Evolutionary conservation across 441 rosid genomes (phyloP).

Genomic region (Arabidopsis hybrid): DNA sequence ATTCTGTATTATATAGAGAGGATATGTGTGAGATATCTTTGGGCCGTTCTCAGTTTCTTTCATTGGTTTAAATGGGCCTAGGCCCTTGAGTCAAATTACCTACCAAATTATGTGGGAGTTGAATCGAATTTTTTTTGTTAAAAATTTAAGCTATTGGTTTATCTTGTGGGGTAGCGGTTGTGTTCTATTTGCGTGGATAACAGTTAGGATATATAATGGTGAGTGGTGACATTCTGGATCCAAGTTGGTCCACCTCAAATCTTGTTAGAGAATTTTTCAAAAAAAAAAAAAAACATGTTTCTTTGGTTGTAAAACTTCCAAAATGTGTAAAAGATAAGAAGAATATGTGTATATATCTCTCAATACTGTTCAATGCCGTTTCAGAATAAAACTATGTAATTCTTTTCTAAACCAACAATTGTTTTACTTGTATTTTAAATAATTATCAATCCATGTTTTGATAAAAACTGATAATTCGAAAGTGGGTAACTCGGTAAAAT

Average conservation of each 20-base stretch:
- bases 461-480: neutral
- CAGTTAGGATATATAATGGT: conserved; percentile 9
- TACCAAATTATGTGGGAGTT: neutral
- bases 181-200: conserved; percentile 21
- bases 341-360: neutral
- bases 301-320: neutral
- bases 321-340: neutral
- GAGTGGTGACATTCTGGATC: conserved; percentile 26
- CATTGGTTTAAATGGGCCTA: neutral
- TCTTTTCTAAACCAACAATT: neutral
- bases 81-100: neutral
- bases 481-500: neutral
- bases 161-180: conserved; percentile 22
- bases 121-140: neutral
- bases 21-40: neutral
- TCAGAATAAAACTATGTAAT: neutral
- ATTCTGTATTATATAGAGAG: neutral
- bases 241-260: conserved; percentile 21
- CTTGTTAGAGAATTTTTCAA: neutral
- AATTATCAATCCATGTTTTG: neutral
- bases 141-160: neutral
- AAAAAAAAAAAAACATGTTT: neutral
- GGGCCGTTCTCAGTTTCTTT: neutral
- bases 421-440: neutral
- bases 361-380: neutral